Conservation (phyloP, 257 asterid genomes). For the Forsythia suspensa region DNA sequence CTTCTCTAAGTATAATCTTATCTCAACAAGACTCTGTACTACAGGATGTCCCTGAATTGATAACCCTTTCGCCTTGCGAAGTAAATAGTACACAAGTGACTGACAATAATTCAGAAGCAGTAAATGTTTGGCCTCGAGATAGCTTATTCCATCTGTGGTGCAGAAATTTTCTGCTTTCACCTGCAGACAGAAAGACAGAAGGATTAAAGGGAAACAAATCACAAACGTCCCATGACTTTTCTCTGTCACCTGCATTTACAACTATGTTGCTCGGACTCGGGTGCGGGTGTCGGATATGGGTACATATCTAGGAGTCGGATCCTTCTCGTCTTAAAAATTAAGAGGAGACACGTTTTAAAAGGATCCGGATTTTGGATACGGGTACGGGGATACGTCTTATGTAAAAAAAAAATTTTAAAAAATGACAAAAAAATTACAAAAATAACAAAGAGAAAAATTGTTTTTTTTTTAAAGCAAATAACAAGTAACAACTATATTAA, state of each 20-base stretch:
- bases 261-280: too few species aligned
- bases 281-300: too few species aligned
- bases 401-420: too few species aligned
- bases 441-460: too few species aligned
- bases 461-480: too few species aligned
- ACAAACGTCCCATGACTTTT: not conserved
- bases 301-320: too few species aligned
- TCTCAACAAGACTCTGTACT: constrained; percentile 83
- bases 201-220: not conserved
- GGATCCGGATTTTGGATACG: too few species aligned
- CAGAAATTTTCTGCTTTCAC: constrained; percentile 74
- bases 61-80: constrained; percentile 77
- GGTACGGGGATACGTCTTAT: too few species aligned
- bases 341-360: too few species aligned
- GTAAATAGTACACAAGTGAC: constrained; percentile 82
- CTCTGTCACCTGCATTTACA: not conserved
- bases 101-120: constrained; percentile 88
- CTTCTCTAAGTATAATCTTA: constrained; percentile 86
- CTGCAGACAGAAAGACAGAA: constrained; percentile 33
- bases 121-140: constrained; percentile 85
- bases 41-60: constrained; percentile 94
- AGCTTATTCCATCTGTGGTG: constrained; percentile 83
- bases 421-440: too few species aligned
- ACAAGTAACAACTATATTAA: too few species aligned
- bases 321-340: too few species aligned